Base-by-base conservation (phyloP, 345 rosid species). In the Punica granatum region DNA sequence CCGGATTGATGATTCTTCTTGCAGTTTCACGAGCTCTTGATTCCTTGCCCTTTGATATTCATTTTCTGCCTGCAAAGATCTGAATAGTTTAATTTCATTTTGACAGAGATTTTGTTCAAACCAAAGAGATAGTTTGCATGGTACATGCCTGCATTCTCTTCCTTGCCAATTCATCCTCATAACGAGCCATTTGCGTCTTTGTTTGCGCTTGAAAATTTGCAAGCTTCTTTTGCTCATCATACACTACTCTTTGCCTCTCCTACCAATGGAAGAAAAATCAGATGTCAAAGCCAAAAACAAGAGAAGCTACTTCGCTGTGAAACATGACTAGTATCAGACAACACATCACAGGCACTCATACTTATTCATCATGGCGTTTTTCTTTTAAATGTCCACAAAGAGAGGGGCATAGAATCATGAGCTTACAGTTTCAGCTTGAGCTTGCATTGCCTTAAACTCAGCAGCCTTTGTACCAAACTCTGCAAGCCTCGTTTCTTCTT, bases 71-170 rank as follows among this genome's bases (percentile, higher is more conserved):
- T 93, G 83, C 70, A 84, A 75, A 34, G 75, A 65, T 36, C 66
- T 54, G 25, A 59, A 60, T 54, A 48, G 23, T 46, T 75, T 59
- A 48, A n/a, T 67, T 67, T 51, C 30, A 53, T 25, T 13, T 23
- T 7, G 12, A 18, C 25, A 14, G 13, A 53, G 14, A 7, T 18
- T 23, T 53, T 23, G 59, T 23, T 1, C 21, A 23, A 53, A 25
- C 23, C 23, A 7, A 28, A 53, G 28, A 53, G 19, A 53, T 0
- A 53, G 31, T 25, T 23, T 53, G 12, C 21, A 8, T 6, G 31
- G 59, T 65, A 53, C 87, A 75, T 87, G 84, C 98, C 97, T 90
- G 97, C 99, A 91, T 91, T 83, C 99, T 81, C 85, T 91, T 91
- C 82, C 96, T 89, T 54, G 96, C 92, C 73, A 94, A 58, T 49